Percentiles rank a stretch among this genome's conserved stretches.
These are phyloP conservation scores for Fusarium nurragi DNA, from an alignment of 2,329 filamentous ascomycete genomes.

Conservation along the genomic window DNA sequence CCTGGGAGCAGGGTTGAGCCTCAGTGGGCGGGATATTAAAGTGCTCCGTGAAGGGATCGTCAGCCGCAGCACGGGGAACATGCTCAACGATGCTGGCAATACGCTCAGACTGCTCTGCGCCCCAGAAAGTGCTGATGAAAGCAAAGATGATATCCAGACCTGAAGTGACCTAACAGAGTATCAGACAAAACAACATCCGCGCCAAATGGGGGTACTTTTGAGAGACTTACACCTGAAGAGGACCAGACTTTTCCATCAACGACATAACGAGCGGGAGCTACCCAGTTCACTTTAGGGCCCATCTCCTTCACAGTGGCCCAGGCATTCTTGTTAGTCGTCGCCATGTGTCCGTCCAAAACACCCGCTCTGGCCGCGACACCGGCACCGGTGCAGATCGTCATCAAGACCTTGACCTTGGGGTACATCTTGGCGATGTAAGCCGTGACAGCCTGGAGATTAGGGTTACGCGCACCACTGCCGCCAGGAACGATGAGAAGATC, in stretches of 20 bases:
- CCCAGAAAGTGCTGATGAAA: conserved; percentile 57
- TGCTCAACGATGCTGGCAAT: conserved; percentile 65
- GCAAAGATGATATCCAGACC: conserved; percentile 51
- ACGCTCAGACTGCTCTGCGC: conserved; percentile 55
- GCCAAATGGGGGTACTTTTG: neutral
- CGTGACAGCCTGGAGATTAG: conserved; percentile 50
- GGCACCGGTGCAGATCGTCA: conserved; percentile 75
- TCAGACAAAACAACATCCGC: neutral
- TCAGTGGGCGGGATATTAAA: conserved; percentile 40
- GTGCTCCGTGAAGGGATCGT: conserved; percentile 45
- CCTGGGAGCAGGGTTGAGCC: conserved; percentile 29
- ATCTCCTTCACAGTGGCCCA: conserved; percentile 60
- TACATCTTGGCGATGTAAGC: conserved; percentile 53
- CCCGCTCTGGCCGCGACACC: conserved; percentile 67
- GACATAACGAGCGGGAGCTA: conserved; percentile 70
- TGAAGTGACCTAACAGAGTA: conserved; percentile 46
- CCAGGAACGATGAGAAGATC: conserved; percentile 74
- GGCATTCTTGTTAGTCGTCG: conserved; percentile 72
- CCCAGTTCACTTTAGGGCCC: conserved; percentile 66
- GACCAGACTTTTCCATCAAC: conserved; percentile 74
- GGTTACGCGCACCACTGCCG: conserved; percentile 59
- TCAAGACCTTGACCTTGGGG: conserved; percentile 61
- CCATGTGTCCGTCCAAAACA: conserved; percentile 66
- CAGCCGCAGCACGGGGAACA: conserved; percentile 44
- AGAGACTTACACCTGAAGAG: conserved; percentile 61